These are phyloP conservation scores for Cryphonectria japonica DNA, from an alignment of 2,329 filamentous ascomycete species.

Conservation along the genomic window DNA sequence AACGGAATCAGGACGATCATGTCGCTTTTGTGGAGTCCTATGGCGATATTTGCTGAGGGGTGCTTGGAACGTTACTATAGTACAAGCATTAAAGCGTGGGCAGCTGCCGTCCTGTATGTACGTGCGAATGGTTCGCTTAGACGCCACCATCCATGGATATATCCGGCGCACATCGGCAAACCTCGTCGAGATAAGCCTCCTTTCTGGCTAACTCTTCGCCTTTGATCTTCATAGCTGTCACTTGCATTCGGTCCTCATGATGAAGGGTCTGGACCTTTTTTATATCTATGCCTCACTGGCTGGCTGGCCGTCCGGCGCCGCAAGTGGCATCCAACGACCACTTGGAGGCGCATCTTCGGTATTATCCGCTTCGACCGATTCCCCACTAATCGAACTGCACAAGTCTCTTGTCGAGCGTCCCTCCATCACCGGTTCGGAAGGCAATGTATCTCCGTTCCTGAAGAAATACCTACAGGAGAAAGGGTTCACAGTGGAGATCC, in stretches of 20 bases:
- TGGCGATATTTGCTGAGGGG: background rate
- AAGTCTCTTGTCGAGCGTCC: slow-evolving; percentile 71
- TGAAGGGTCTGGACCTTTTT: background rate
- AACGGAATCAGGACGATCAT: background rate
- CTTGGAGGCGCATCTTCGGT: background rate
- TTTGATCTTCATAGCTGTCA: background rate
- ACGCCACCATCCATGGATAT: background rate
- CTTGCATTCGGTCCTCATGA: background rate
- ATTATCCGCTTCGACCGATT: background rate
- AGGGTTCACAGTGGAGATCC: slow-evolving; percentile 22
- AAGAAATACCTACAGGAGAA: slow-evolving; percentile 60
- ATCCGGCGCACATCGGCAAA: slow-evolving; percentile 1
- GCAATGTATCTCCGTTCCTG: slow-evolving; percentile 69
- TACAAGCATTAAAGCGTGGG: background rate
- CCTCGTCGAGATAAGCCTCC: background rate
- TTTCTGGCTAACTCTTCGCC: background rate
- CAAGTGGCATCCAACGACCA: background rate
- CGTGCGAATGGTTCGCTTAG: background rate
- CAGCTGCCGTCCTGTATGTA: background rate
- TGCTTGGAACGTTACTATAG: background rate
- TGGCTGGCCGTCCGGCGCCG: background rate
- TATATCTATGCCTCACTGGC: background rate
- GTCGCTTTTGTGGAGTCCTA: background rate
- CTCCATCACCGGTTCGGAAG: slow-evolving; percentile 72
- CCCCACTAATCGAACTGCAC: slow-evolving; percentile 69